Evolutionary conservation across 2,329 filamentous ascomycete genomes (phyloP).

Genomic region (Eurotiales sp.): DNA sequence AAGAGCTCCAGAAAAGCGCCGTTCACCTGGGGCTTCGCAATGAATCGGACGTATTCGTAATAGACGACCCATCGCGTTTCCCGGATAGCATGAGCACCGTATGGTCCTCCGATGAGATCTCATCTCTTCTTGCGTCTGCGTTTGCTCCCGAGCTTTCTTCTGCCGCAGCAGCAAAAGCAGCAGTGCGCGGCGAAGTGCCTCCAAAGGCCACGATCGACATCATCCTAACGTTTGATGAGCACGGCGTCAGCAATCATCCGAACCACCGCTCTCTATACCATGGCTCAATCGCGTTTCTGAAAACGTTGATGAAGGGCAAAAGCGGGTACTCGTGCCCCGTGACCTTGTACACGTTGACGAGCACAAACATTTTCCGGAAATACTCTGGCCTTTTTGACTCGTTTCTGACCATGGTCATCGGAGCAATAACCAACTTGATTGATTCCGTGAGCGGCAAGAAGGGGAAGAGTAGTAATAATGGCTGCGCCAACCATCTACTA

Average conservation of each 20-base stretch:
- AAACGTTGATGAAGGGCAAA: constrained; percentile 59
- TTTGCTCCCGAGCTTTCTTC: constrained; percentile 65
- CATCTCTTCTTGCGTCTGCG: constrained; percentile 64
- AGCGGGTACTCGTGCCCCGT: constrained; percentile 68
- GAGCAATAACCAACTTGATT: constrained; percentile 41
- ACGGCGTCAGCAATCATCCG: constrained; percentile 80
- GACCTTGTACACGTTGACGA: constrained; percentile 78
- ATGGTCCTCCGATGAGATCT: constrained; percentile 71
- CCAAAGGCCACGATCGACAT: constrained; percentile 65
- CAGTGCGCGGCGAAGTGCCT: constrained; percentile 31
- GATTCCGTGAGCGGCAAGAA: constrained; percentile 21
- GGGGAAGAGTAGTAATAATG: constrained; percentile 50
- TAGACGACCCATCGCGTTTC: constrained; percentile 72
- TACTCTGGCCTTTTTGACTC: constrained; percentile 75
- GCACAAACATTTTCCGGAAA: constrained; percentile 71
- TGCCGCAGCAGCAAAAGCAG: constrained; percentile 22
- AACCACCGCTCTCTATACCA: constrained; percentile 90
- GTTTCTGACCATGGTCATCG: constrained; percentile 63
- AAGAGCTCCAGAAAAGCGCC: constrained; percentile 79
- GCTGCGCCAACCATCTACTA: constrained; percentile 54
- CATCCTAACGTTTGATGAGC: constrained; percentile 83
- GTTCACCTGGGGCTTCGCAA: constrained; percentile 68
- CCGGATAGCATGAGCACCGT: constrained; percentile 80
- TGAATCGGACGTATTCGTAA: constrained; percentile 77
- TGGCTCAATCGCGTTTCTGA: constrained; percentile 71